Percentiles rank a stretch among this genome's conserved stretches.
Evolutionary conservation across 179 eudicot genomes (phyloP).

Genomic region (Pouteria campechiana): DNA sequence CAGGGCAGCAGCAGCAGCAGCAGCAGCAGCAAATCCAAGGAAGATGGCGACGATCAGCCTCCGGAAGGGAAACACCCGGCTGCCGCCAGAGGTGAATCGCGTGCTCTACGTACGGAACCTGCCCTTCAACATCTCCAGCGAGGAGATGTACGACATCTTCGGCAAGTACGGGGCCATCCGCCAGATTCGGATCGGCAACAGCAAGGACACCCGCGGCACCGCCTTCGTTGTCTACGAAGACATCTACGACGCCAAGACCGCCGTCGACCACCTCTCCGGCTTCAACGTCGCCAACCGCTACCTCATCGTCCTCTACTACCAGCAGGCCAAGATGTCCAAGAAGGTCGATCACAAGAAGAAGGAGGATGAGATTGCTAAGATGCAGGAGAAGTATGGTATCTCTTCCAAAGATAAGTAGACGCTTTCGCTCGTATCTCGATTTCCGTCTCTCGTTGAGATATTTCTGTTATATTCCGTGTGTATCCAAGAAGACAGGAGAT

Average conservation of each 20-base stretch:
- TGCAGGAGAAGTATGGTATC: slow-evolving; percentile 69
- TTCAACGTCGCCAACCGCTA: slow-evolving; percentile 64
- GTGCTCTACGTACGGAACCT: slow-evolving; percentile 47
- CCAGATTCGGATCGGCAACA: slow-evolving; percentile 48
- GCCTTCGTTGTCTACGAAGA: slow-evolving; percentile 68
- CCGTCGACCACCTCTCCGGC: slow-evolving; percentile 60
- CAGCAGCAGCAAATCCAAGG: no score
- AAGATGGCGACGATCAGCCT: slow-evolving; percentile 30
- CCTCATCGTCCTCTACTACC: slow-evolving; percentile 53
- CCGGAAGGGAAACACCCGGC: slow-evolving; percentile 45
- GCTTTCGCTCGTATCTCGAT: no score
- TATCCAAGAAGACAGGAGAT: no score
- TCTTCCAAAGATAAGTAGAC: slow-evolving; percentile 31
- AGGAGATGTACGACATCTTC: slow-evolving; percentile 72
- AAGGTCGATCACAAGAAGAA: slow-evolving; percentile 56
- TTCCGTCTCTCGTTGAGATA: no score
- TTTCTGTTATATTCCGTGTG: no score
- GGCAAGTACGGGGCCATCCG: slow-evolving; percentile 69
- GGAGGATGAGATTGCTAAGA: slow-evolving; percentile 45
- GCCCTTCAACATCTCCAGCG: slow-evolving; percentile 65
- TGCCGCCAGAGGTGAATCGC: slow-evolving; percentile 59
- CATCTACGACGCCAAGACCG: slow-evolving; percentile 64
- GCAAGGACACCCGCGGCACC: slow-evolving; percentile 56
- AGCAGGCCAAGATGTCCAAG: slow-evolving; percentile 64
- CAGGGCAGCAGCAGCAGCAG: no score